Evolutionary conservation across 2,329 filamentous ascomycete genomes (phyloP).

Genomic region (Diplocarpon mali): DNA sequence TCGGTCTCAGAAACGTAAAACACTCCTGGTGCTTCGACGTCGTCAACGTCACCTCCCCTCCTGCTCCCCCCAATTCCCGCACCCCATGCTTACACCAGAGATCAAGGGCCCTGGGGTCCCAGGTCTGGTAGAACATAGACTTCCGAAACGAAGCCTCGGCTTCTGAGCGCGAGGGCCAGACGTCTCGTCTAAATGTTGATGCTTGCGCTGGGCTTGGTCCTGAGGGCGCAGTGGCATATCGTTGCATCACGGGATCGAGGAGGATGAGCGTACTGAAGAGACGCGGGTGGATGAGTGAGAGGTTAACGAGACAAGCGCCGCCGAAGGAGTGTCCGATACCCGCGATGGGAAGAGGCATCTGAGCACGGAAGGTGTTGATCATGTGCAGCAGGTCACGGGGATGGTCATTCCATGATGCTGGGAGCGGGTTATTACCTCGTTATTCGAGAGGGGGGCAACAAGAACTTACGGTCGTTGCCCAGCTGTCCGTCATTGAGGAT

Average conservation of each 20-base stretch:
- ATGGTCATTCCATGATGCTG: slow-evolving; percentile 79
- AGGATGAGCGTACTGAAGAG: slow-evolving; percentile 66
- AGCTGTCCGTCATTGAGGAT: slow-evolving; percentile 64
- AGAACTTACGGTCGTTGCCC: slow-evolving; percentile 68
- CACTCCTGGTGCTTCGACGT: slow-evolving; percentile 87
- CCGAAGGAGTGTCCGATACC: slow-evolving; percentile 89
- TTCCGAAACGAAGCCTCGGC: slow-evolving; percentile 57
- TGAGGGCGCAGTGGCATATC: slow-evolving; percentile 31
- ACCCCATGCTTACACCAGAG: slow-evolving; percentile 64
- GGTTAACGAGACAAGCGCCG: slow-evolving; percentile 58
- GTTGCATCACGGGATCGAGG: slow-evolving; percentile 72
- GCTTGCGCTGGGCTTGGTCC: slow-evolving; percentile 38
- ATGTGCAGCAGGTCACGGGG: slow-evolving; percentile 74
- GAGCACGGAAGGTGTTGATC: slow-evolving; percentile 68
- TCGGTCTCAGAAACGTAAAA: slow-evolving; percentile 60
- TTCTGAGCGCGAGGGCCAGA: slow-evolving; percentile 66
- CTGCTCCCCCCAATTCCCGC: slow-evolving; percentile 40
- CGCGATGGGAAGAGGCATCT: slow-evolving; percentile 70
- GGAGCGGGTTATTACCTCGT: background rate
- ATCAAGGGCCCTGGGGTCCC: slow-evolving; percentile 73
- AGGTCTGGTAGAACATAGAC: slow-evolving; percentile 66
- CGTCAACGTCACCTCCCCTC: slow-evolving; percentile 52
- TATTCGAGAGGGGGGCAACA: background rate
- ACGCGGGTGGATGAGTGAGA: slow-evolving; percentile 69
- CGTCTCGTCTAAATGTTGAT: slow-evolving; percentile 64